Conservation (phyloP, 148 eudicot species). For the Spergularia bocconei region DNA sequence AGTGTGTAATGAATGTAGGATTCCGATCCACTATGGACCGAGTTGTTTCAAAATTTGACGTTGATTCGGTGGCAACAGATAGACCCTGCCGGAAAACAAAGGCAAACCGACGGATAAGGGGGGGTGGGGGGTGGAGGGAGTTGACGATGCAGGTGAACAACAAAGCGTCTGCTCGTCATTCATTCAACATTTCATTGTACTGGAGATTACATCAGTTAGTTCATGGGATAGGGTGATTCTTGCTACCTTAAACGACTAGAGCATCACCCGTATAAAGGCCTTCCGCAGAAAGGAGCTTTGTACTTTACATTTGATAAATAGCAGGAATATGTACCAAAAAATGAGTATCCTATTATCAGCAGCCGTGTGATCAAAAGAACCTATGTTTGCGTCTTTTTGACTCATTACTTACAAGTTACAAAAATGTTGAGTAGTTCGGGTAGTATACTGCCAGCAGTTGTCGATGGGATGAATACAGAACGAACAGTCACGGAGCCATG, state of each 20-base stretch:
- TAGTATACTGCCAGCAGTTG: conserved; percentile 11
- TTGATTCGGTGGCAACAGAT: too few relatives aligned
- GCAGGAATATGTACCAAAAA: conserved; percentile 20
- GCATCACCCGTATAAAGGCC: not conserved
- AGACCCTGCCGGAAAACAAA: too few relatives aligned
- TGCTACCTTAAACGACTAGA: not conserved
- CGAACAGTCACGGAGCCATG: conserved; percentile 63
- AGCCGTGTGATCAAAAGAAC: not conserved
- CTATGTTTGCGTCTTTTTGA: conserved; percentile 13
- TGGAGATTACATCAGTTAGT: not conserved
- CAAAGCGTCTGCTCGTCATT: not conserved
- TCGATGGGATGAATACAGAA: not conserved
- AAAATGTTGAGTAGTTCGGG: conserved; percentile 15
- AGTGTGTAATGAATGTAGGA: too few relatives aligned
- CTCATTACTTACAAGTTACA: conserved; percentile 27
- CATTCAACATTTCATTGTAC: too few relatives aligned
- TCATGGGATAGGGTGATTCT: not conserved
- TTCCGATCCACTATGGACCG: too few relatives aligned
- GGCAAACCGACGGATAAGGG: not conserved
- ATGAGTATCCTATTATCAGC: conserved; percentile 6
- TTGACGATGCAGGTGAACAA: not conserved
- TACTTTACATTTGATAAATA: not conserved
- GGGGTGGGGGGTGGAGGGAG: not conserved
- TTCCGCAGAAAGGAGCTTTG: not conserved
- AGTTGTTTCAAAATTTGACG: too few relatives aligned